Percentiles rank a stretch among this genome's conserved stretches.
phyloP scores from a whole-genome alignment of 805 yeast species.

The Pichia gijzeniarum region DNA sequence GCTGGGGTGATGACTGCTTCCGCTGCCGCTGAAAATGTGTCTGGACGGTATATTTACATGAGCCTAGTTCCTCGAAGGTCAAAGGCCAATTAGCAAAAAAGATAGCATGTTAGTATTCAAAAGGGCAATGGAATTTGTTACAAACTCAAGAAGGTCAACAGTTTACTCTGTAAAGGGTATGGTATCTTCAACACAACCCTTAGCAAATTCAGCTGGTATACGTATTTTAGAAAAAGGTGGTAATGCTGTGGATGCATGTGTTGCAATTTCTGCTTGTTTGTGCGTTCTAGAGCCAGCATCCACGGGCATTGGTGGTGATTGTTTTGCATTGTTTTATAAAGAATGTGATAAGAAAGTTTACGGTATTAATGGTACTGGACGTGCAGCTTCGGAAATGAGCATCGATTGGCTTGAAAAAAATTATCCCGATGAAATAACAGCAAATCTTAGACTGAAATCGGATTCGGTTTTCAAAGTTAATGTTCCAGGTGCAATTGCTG shows the following conservation, averaged over 20 bases:
- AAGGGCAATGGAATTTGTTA: too few species aligned
- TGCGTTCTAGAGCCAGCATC: slow-evolving; percentile 53
- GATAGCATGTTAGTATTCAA: too few species aligned
- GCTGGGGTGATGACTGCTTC: too few species aligned
- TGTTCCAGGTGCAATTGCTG: slow-evolving; percentile 78
- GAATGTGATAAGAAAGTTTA: slow-evolving; percentile 42
- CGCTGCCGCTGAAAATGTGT: too few species aligned
- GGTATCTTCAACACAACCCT: slow-evolving; percentile 69
- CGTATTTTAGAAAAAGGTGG: slow-evolving; percentile 65
- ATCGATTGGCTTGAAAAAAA: slow-evolving; percentile 41
- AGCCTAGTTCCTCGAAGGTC: too few species aligned
- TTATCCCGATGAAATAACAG: slow-evolving; percentile 36
- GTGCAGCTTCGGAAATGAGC: slow-evolving; percentile 47
- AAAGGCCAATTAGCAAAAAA: too few species aligned
- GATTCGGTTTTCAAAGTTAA: slow-evolving; percentile 54
- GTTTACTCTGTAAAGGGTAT: slow-evolving; percentile 70
- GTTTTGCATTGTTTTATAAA: slow-evolving; percentile 57
- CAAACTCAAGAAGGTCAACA: slow-evolving; percentile 57
- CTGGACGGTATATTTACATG: too few species aligned
- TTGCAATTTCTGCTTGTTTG: slow-evolving; percentile 52
- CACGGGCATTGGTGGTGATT: slow-evolving; percentile 64
- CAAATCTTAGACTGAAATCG: slow-evolving; percentile 41
- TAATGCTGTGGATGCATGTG: slow-evolving; percentile 60
- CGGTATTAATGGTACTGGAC: slow-evolving; percentile 75
- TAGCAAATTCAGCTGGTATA: slow-evolving; percentile 70